Percentiles rank a stretch among this genome's conserved stretches.
These are phyloP conservation scores for Quercus lobata DNA, from an alignment of 331 rosid genomes.

Conservation along the genomic window DNA sequence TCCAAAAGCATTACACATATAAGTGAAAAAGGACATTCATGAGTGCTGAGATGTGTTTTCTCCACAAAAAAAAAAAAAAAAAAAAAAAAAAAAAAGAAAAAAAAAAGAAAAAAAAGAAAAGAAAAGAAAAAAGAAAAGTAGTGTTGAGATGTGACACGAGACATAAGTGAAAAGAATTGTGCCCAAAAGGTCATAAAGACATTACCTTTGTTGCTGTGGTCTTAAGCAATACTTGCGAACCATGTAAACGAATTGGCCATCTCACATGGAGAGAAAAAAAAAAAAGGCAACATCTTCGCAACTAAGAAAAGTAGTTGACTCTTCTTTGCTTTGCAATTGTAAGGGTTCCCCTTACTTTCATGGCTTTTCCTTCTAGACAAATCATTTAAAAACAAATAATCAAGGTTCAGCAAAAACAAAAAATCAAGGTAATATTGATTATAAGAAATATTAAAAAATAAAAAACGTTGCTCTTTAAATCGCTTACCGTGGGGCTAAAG, in stretches of 20 bases:
- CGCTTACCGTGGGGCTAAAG: not conserved
- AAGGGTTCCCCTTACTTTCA: slow-evolving; percentile 16
- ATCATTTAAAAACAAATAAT: not conserved
- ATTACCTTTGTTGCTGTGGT: slow-evolving; percentile 9
- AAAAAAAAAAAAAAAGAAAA: not conserved
- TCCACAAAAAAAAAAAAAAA: not conserved
- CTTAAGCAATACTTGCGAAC: slow-evolving; percentile 23
- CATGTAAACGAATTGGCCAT: not conserved
- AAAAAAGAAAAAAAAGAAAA: too few relatives aligned
- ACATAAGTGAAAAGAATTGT: too few relatives aligned
- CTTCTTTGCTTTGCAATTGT: slow-evolving; percentile 6
- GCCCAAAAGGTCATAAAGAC: too few relatives aligned
- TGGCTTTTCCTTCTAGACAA: slow-evolving; percentile 5
- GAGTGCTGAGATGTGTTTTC: too few relatives aligned
- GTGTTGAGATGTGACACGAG: too few relatives aligned
- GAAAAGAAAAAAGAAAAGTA: not conserved
- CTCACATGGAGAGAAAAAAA: slow-evolving; percentile 18
- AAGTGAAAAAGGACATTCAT: too few relatives aligned
- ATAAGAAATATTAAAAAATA: not conserved
- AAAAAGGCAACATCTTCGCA: slow-evolving; percentile 54
- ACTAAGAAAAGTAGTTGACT: slow-evolving; percentile 71
- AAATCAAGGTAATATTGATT: not conserved
- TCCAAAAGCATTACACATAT: too few relatives aligned
- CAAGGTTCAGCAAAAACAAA: not conserved
- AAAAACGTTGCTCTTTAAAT: slow-evolving; percentile 1